Evolutionary conservation across 306 rosid genomes (phyloP), one percentile per base, ranked within the genome.

Genomic region (Castanea crenata): DNA sequence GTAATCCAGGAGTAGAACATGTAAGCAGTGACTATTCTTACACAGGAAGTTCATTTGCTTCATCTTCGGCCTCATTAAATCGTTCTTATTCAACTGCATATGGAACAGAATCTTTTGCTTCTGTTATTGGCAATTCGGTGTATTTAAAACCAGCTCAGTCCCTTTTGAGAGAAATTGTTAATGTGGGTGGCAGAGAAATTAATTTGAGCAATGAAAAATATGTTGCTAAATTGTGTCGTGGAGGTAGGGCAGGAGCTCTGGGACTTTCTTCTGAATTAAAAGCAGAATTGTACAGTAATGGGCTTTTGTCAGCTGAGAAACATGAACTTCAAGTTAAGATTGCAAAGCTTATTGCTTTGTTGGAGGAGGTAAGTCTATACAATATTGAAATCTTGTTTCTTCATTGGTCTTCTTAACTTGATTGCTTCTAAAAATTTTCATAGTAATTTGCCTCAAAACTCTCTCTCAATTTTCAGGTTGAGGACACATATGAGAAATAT

Each of bases 121-220:
- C 88, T 46, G 55, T 83, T 55, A 76, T 93, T 74, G 84, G 89
- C 1, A 86, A 84, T 83, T 93, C 97, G 2, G 84, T 88, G 27
- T 93, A 88, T 76, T 83, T 91, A 44, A 93, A 81, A 75, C 97
- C 97, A 18, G 88, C 78, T 4, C 91, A 88, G 63, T 82, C 90
- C 59, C 96, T 93, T 71, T 87, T 93, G 74, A 87, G 91, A 59
- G 96, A 93, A 83, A 69, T 88, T 59, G 90, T 88, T 80, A 83
- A 71, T 82, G 85, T 91, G 35, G 90, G 89, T 78, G 94, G 89
- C 18, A 87, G 81, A 49, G 86, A 78, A 54, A 78, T 86, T 52
- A 91, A 89, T 56, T 72, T 89, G 20, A 82, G 83, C 83, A 85
- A 84, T 80, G 91, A 88, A n/a, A 86, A 84, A 65, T 82, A 83